Evolutionary conservation across 352 stramenopile genomes (phyloP).

Genomic region (Plasmopara viticola): DNA sequence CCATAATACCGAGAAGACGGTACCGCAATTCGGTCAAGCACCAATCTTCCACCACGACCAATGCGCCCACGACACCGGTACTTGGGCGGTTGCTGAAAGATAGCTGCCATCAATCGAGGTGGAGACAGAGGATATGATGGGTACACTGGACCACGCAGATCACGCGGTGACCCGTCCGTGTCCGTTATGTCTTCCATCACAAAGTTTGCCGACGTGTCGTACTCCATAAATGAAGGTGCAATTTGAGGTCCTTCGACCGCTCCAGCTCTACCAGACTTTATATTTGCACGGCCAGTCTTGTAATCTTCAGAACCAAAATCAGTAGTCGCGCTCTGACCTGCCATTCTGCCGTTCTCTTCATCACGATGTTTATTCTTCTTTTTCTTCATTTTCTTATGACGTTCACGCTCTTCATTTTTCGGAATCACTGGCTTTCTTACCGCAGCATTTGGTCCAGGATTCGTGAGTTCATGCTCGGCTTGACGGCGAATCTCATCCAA

Average conservation of each 20-base stretch:
- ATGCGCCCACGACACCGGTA: slow-evolving; percentile 66
- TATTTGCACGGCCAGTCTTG: slow-evolving; percentile 7
- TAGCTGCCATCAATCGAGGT: slow-evolving; percentile 49
- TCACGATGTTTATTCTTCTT: slow-evolving; percentile 76
- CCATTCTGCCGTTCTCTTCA: slow-evolving; percentile 22
- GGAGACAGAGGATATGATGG: slow-evolving; percentile 63
- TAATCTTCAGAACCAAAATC: slow-evolving; percentile 6
- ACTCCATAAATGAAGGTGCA: slow-evolving; percentile 61
- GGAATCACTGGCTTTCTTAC: slow-evolving; percentile 50
- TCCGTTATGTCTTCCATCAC: slow-evolving; percentile 34
- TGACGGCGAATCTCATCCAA: slow-evolving; percentile 70
- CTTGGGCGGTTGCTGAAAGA: slow-evolving; percentile 68
- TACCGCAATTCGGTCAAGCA: slow-evolving; percentile 72
- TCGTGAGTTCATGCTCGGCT: slow-evolving; percentile 53
- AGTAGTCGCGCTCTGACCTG: neutral
- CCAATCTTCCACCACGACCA: slow-evolving; percentile 57
- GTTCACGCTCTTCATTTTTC: slow-evolving; percentile 44
- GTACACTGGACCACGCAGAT: slow-evolving; percentile 32
- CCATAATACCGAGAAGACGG: slow-evolving; percentile 48
- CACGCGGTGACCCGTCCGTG: slow-evolving; percentile 21
- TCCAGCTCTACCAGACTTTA: slow-evolving; percentile 10
- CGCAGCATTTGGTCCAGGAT: slow-evolving; percentile 26
- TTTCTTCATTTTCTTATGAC: slow-evolving; percentile 52
- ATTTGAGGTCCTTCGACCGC: slow-evolving; percentile 31
- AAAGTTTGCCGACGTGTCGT: slow-evolving; percentile 65